Conservation (phyloP, 148 eudicot species). For the Tetragonia tetragonoides region DNA sequence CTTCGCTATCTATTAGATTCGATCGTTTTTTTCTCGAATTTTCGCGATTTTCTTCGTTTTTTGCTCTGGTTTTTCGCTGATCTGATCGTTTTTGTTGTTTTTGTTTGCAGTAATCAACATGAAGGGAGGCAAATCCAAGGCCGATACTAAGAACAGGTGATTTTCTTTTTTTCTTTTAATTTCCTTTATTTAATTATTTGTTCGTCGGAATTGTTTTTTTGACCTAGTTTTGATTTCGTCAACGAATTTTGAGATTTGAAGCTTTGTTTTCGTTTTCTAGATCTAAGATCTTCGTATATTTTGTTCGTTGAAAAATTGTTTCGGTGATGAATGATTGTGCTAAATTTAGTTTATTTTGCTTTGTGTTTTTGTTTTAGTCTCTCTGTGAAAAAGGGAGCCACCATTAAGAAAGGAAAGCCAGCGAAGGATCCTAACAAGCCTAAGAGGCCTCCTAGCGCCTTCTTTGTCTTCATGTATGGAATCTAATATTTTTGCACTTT, state of each 20-base stretch:
- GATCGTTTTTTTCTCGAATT: neutral
- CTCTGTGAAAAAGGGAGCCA: conserved; percentile 47
- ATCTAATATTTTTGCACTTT: too few species aligned
- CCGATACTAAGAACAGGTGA: conserved; percentile 24
- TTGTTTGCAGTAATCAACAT: conserved; percentile 31
- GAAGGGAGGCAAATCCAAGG: conserved; percentile 58
- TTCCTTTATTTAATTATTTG: neutral
- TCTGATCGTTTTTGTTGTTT: neutral
- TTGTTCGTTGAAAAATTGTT: neutral
- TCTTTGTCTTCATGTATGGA: conserved; percentile 55
- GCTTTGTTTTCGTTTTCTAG: neutral
- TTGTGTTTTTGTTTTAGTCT: conserved; percentile 25
- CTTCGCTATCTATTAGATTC: neutral
- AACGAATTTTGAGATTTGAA: neutral
- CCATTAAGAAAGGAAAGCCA: conserved; percentile 40
- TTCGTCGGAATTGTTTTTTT: neutral
- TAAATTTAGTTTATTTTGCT: neutral
- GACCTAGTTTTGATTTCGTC: neutral
- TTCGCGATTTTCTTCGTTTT: neutral
- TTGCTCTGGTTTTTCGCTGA: neutral
- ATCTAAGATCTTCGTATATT: neutral
- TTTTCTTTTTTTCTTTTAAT: too few species aligned
- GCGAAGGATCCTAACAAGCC: conserved; percentile 72
- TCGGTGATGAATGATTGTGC: neutral
- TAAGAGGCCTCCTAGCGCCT: conserved; percentile 63